phyloP scores from a whole-genome alignment of 2,329 filamentous ascomycete species.

The Fusarium verticillioides region DNA sequence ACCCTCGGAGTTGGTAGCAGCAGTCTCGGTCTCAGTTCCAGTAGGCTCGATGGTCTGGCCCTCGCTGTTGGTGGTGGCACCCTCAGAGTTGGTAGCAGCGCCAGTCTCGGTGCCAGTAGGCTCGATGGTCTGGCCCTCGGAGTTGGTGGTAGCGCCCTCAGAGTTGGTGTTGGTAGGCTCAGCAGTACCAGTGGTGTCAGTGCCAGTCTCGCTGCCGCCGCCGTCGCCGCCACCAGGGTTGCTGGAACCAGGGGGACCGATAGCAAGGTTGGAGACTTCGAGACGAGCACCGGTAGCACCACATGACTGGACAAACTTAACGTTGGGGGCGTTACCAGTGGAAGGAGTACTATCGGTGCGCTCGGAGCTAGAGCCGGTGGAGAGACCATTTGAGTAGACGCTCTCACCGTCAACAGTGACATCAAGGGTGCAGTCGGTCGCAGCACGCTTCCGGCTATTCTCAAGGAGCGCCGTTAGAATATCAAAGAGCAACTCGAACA shows the following conservation, averaged over 20 bases:
- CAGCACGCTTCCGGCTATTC: slow-evolving; percentile 5
- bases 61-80: slow-evolving; percentile 2
- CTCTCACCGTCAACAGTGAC: neutral
- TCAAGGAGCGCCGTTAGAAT: neutral
- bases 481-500: slow-evolving; percentile 5
- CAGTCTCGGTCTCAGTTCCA: slow-evolving; percentile 10
- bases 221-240: neutral
- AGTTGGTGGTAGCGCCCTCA: slow-evolving; percentile 7
- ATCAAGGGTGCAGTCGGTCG: neutral
- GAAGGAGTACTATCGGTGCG: fast-evolving
- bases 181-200: slow-evolving; percentile 50
- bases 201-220: neutral
- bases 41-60: slow-evolving; percentile 5
- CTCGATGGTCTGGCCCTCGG: neutral
- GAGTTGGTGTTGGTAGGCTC: neutral
- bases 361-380: neutral
- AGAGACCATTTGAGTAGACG: neutral
- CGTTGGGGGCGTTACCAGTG: fast-evolving
- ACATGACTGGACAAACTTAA: slow-evolving; percentile 24
- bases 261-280: neutral
- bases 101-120: neutral
- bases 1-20: neutral
- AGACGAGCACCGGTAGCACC: neutral
- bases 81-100: slow-evolving; percentile 1
- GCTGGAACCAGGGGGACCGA: slow-evolving; percentile 4